Evolutionary conservation across 805 yeast genomes (phyloP).

Genomic region (Henningerozyma blattae): DNA sequence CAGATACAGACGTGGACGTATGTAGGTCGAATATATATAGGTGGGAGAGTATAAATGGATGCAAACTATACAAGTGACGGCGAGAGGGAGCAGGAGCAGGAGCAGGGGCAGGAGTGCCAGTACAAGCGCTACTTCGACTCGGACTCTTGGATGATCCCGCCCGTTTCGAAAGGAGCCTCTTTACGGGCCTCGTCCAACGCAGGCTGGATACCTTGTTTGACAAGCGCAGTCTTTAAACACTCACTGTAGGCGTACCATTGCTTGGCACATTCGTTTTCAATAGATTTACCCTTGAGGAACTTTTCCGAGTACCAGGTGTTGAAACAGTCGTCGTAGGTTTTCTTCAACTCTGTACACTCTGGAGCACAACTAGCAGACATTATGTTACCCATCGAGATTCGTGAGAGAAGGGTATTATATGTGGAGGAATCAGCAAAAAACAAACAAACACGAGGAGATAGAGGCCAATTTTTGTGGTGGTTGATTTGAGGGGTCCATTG

Average conservation of each 20-base stretch:
- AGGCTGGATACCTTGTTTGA: slow-evolving; percentile 65
- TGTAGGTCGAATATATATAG: no score
- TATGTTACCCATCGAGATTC: slow-evolving; percentile 66
- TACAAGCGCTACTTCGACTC: no score
- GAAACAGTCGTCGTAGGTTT: slow-evolving; percentile 84
- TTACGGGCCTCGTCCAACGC: slow-evolving; percentile 81
- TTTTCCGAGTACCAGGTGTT: slow-evolving; percentile 90
- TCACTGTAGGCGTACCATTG: slow-evolving; percentile 80
- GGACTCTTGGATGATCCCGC: slow-evolving; percentile 29
- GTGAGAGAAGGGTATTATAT: no score
- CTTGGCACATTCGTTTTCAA: slow-evolving; percentile 80
- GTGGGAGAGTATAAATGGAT: no score
- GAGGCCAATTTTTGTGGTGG: no score
- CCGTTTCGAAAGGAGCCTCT: slow-evolving; percentile 78
- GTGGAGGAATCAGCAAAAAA: no score
- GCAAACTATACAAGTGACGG: no score
- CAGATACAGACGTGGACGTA: no score
- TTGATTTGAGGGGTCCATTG: no score
- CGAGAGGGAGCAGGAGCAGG: no score
- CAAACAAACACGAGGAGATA: no score
- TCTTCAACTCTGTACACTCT: slow-evolving; percentile 82
- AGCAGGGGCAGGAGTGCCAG: no score
- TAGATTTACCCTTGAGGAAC: slow-evolving; percentile 42
- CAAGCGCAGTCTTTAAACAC: slow-evolving; percentile 68
- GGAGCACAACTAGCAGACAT: slow-evolving; percentile 92